Conservation (phyloP, 495 filamentous ascomycete genomes). For the Podospora australis region DNA sequence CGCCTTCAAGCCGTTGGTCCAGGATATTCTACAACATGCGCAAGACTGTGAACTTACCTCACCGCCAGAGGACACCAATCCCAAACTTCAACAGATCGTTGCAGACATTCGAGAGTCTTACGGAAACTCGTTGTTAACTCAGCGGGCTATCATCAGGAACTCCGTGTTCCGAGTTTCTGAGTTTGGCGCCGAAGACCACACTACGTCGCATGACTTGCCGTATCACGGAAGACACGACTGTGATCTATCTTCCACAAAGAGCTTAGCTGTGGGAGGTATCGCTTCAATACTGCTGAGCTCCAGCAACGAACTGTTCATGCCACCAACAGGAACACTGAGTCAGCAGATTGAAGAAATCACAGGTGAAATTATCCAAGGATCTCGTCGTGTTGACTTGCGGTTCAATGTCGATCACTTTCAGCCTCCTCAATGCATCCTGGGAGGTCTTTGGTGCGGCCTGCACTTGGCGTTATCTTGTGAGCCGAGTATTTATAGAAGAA, state of each 20-base stretch:
- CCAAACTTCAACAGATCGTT: background rate
- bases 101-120: background rate
- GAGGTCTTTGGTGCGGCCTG: slow-evolving; percentile 12
- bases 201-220: slow-evolving; percentile 21
- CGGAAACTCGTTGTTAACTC: slow-evolving; percentile 18
- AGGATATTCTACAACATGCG: slow-evolving; percentile 1
- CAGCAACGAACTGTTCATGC: too few species aligned
- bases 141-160: slow-evolving; percentile 41
- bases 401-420: slow-evolving; percentile 8
- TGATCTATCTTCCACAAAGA: too few species aligned
- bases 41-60: slow-evolving; percentile 1
- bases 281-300: too few species aligned
- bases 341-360: background rate
- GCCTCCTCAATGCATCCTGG: background rate
- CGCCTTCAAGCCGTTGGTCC: slow-evolving; percentile 28
- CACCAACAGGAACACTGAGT: too few species aligned
- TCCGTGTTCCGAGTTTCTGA: slow-evolving; percentile 41
- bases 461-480: slow-evolving; percentile 4
- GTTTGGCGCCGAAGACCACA: slow-evolving; percentile 49
- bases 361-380: slow-evolving; percentile 2
- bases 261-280: too few species aligned
- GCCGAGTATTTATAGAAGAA: slow-evolving; percentile 10
- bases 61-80: background rate
- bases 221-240: slow-evolving; percentile 24
- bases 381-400: background rate